These are phyloP conservation scores for Hansenula sp. DNA, from an alignment of 1,139 yeast species.

Conservation along the genomic window DNA sequence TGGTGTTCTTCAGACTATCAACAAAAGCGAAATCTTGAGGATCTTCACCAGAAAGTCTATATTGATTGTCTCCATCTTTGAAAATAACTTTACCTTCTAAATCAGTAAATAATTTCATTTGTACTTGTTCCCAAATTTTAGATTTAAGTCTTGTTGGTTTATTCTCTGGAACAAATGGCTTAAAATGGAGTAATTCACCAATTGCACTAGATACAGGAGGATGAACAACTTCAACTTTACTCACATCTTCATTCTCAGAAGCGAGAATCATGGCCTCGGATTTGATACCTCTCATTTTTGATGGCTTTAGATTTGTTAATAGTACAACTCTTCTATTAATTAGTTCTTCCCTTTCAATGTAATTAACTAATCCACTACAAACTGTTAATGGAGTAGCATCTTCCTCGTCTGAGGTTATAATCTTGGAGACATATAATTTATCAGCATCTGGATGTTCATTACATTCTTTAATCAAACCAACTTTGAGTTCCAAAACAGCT, in stretches of 20 bases:
- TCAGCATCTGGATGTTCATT: constrained; percentile 48
- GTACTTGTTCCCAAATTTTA: constrained; percentile 20
- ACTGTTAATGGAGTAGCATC: constrained; percentile 33
- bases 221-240: constrained; percentile 31
- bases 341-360: constrained; percentile 43
- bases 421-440: constrained; percentile 46
- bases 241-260: constrained; percentile 27
- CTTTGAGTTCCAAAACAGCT: constrained; percentile 29
- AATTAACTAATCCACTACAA: constrained; percentile 55
- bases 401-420: constrained; percentile 20
- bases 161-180: constrained; percentile 9
- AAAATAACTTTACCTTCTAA: constrained; percentile 13
- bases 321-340: constrained; percentile 46
- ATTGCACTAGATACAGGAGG: constrained; percentile 30
- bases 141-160: constrained; percentile 10
- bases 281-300: constrained; percentile 57
- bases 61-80: constrained; percentile 5
- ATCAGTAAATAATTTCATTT: constrained; percentile 14
- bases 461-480: constrained; percentile 42
- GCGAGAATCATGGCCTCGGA: constrained; percentile 62
- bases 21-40: constrained; percentile 2
- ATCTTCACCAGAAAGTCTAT: not conserved
- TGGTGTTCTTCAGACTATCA: not conserved
- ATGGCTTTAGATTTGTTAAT: constrained; percentile 59
- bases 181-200: constrained; percentile 26